These are phyloP conservation scores for Zygoascus flipseniorum DNA, from an alignment of 805 yeast species.

Conservation along the genomic window DNA sequence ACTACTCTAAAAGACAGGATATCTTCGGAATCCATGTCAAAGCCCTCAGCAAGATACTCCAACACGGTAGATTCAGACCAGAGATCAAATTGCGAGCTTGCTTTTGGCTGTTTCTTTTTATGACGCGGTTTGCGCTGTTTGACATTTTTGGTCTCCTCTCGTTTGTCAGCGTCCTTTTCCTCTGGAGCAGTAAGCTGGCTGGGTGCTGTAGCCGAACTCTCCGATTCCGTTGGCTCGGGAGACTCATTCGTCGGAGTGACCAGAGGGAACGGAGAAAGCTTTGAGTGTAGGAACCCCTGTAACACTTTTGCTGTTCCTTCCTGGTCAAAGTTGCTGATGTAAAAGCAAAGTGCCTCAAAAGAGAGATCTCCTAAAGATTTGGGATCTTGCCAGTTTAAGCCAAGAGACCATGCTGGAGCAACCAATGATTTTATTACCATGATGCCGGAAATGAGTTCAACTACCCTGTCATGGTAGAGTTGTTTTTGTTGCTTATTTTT, in stretches of 20 bases:
- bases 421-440: conserved; percentile 56
- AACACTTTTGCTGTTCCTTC: conserved; percentile 57
- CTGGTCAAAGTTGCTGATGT: conserved; percentile 46
- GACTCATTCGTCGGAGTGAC: conserved; percentile 18
- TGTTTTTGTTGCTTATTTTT: conserved; percentile 29
- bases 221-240: conserved; percentile 11
- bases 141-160: conserved; percentile 5
- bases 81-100: background rate
- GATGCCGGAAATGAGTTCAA: conserved; percentile 60
- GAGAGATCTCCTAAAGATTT: conserved; percentile 42
- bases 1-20: conserved; percentile 60
- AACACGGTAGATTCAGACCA: conserved; percentile 41
- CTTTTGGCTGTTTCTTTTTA: background rate
- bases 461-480: conserved; percentile 35
- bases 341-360: conserved; percentile 38
- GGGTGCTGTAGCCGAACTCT: background rate
- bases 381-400: conserved; percentile 67
- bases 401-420: conserved; percentile 60
- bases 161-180: conserved; percentile 17
- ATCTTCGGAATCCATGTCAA: conserved; percentile 31
- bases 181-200: conserved; percentile 15
- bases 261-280: conserved; percentile 48
- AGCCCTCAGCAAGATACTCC: conserved; percentile 44
- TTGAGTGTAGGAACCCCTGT: conserved; percentile 58
- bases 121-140: background rate